A percentile compares a stretch with the other conserved stretches of the same genome.
These are phyloP conservation scores for Wilhelminamyces savonicus DNA, from an alignment of 805 yeast species.

Conservation along the genomic window DNA sequence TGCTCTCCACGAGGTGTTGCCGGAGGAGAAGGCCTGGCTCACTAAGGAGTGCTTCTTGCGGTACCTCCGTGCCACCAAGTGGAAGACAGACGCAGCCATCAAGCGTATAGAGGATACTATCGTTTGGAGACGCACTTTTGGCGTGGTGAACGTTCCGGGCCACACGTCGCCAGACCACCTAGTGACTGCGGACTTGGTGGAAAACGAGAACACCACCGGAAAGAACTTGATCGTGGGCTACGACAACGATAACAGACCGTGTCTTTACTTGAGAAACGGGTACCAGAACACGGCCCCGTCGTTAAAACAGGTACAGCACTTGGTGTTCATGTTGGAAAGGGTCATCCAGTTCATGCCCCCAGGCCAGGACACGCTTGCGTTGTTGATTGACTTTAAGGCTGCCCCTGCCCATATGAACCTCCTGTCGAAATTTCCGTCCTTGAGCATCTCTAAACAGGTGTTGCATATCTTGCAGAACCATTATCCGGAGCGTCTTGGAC, in stretches of 20 bases:
- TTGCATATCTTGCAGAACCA: slow-evolving; percentile 91
- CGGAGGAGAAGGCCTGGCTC: slow-evolving; percentile 80
- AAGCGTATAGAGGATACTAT: slow-evolving; percentile 70
- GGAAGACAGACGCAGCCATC: slow-evolving; percentile 70
- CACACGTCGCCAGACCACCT: slow-evolving; percentile 35
- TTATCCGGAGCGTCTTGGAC: slow-evolving; percentile 95
- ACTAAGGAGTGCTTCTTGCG: slow-evolving; percentile 87
- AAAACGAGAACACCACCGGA: slow-evolving; percentile 81
- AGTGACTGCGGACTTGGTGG: slow-evolving; percentile 50
- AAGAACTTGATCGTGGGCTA: slow-evolving; percentile 88
- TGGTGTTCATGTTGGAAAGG: slow-evolving; percentile 87
- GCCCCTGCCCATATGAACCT: slow-evolving; percentile 45
- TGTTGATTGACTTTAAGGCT: slow-evolving; percentile 87
- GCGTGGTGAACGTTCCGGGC: slow-evolving; percentile 42
- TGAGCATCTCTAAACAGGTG: slow-evolving; percentile 66
- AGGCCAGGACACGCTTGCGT: slow-evolving; percentile 91
- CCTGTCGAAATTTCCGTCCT: slow-evolving; percentile 41
- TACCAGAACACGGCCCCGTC: slow-evolving; percentile 92
- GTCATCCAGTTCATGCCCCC: slow-evolving; percentile 93
- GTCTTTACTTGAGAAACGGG: slow-evolving; percentile 88
- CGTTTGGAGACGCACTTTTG: slow-evolving; percentile 93
- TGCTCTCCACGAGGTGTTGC: slow-evolving; percentile 14
- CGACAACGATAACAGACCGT: slow-evolving; percentile 87
- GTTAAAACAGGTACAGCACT: slow-evolving; percentile 89
- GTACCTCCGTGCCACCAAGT: slow-evolving; percentile 89